Evolutionary conservation across 257 asterid genomes (phyloP), one percentile per base, ranked within the genome.

Genomic region (Euphrasia confusa): DNA sequence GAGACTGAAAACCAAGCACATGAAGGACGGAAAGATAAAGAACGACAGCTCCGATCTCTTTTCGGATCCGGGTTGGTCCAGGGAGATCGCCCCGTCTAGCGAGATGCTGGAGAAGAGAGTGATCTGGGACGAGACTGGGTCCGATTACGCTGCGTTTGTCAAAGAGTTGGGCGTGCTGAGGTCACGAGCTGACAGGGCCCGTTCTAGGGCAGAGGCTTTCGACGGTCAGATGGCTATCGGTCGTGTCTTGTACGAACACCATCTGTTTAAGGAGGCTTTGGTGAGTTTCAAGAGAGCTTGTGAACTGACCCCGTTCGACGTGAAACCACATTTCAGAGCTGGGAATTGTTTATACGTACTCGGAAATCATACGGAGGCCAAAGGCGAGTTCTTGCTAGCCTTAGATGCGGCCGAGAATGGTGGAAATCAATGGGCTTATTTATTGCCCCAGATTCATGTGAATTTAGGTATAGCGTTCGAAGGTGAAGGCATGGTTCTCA

Each of bases 221-320:
- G 99, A 93, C 21, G 99, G 99, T 45, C 99, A 93, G 28, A 89
- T 93, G 97, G 99, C 99, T 1, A 70, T 89, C 17, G 99, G 97
- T 2, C 81, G 92, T 39, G 90, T 87, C 35, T 54, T 93, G 44
- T 87, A 89, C 52, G 99, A 93, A 60, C 93, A 87, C 72, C 81
- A 73, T 70, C 75, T 93, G 50, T 80, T 85, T 65, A 85, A 89
- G 82, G 97, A 93, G 65, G 97, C 90, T 11, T 56, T 93, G 72
- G 96, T 89, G 72, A 85, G 95, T 68, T 93, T 93, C 33, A 90
- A 87, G 84, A 84, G 99, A 75, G 97, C 99, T 8, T 87, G 93
- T 66, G 99, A 93, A 65, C 64, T 93, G 76, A 88, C 78, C 61
- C 97, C 99, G 3, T 83, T 82, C 63, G 99, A 93, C 75, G 99